These are phyloP conservation scores for Dioscorea dumetorum DNA, from an alignment of 106 monocot species.

Conservation along the genomic window DNA sequence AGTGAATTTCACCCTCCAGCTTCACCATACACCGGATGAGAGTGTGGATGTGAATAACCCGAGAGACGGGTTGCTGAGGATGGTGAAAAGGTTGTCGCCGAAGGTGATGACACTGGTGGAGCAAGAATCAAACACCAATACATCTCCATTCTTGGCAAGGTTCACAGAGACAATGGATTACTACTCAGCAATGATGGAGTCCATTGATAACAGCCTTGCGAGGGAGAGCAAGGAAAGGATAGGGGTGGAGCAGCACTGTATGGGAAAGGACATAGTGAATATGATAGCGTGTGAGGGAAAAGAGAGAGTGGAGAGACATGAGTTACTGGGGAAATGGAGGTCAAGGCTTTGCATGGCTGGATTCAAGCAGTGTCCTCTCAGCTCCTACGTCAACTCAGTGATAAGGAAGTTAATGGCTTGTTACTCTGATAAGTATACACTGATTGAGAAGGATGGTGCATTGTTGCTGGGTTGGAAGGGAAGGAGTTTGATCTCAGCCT, in stretches of 20 bases:
- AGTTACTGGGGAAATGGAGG: slow-evolving; percentile 89
- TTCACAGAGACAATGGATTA: slow-evolving; percentile 78
- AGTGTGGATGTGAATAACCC: slow-evolving; percentile 89
- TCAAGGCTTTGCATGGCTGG: slow-evolving; percentile 82
- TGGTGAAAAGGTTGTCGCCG: slow-evolving; percentile 81
- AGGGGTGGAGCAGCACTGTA: slow-evolving; percentile 78
- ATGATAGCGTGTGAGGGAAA: slow-evolving; percentile 85
- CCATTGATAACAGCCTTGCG: slow-evolving; percentile 54
- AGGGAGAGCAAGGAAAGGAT: slow-evolving; percentile 66
- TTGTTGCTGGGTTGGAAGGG: slow-evolving; percentile 86
- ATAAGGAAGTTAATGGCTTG: slow-evolving; percentile 50
- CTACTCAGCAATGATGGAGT: slow-evolving; percentile 86
- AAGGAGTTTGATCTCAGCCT: slow-evolving; percentile 86
- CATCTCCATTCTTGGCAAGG: slow-evolving; percentile 64
- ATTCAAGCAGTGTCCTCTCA: slow-evolving; percentile 68
- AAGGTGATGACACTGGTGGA: slow-evolving; percentile 79
- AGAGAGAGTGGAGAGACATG: slow-evolving; percentile 85
- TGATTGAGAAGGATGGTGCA: slow-evolving; percentile 81
- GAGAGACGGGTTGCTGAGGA: slow-evolving; percentile 77
- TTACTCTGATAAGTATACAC: slow-evolving; percentile 69
- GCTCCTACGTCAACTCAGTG: slow-evolving; percentile 77
- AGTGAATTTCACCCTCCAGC: slow-evolving; percentile 77
- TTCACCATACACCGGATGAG: slow-evolving; percentile 92
- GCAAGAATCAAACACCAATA: slow-evolving; percentile 93
- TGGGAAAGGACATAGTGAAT: slow-evolving; percentile 91